phyloP scores from a whole-genome alignment of 2,329 filamentous ascomycete genomes.

The Xylaria arbuscula region DNA sequence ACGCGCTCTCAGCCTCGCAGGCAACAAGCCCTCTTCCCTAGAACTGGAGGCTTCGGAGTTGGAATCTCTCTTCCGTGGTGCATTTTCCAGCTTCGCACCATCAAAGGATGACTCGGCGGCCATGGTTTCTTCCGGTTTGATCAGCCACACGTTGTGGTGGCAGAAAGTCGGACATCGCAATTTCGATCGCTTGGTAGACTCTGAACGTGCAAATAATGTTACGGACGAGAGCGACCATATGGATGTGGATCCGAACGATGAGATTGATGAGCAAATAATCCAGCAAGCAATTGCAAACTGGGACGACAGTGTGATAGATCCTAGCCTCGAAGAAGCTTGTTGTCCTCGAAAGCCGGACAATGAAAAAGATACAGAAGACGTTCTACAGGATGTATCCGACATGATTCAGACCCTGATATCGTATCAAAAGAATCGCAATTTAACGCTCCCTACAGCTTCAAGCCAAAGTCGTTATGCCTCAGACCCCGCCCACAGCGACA shows the following conservation, averaged over 20 bases:
- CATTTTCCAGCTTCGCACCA: slow-evolving; percentile 84
- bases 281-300: slow-evolving; percentile 67
- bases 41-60: slow-evolving; percentile 74
- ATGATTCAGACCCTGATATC: slow-evolving; percentile 81
- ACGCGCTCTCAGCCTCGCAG: slow-evolving; percentile 74
- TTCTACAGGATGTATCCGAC: slow-evolving; percentile 79
- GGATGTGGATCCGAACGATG: slow-evolving; percentile 47
- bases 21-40: slow-evolving; percentile 65
- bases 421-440: slow-evolving; percentile 81
- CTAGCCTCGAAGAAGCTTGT: slow-evolving; percentile 65
- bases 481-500: slow-evolving; percentile 73
- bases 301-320: slow-evolving; percentile 69
- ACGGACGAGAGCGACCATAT: slow-evolving; percentile 50
- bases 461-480: slow-evolving; percentile 70
- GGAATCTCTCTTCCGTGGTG: slow-evolving; percentile 79
- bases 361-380: slow-evolving; percentile 73
- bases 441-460: slow-evolving; percentile 68
- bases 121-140: slow-evolving; percentile 73
- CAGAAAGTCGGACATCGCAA: slow-evolving; percentile 73
- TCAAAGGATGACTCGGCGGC: slow-evolving; percentile 78
- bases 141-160: slow-evolving; percentile 79
- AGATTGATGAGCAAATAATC: slow-evolving; percentile 64
- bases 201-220: slow-evolving; percentile 54
- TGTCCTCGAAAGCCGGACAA: slow-evolving; percentile 61
- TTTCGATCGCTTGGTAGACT: slow-evolving; percentile 73